These are phyloP conservation scores for Trichoderma polysporum DNA, from an alignment of 2,329 filamentous ascomycete genomes.

Conservation along the genomic window DNA sequence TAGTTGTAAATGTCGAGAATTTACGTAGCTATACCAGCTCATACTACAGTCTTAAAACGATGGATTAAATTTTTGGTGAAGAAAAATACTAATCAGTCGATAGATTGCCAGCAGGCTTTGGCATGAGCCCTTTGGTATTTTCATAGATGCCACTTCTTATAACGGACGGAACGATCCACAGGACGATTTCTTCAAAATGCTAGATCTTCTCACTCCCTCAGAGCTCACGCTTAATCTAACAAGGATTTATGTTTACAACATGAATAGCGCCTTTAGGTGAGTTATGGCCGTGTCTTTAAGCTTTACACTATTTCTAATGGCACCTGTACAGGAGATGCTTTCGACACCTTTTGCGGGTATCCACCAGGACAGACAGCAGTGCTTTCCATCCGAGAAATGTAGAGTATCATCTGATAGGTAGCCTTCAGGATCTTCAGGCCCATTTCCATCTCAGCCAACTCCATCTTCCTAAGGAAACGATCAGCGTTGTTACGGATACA, in stretches of 20 bases:
- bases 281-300: constrained; percentile 17
- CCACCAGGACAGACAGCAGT: constrained; percentile 59
- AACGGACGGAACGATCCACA: constrained; percentile 65
- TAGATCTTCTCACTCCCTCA: constrained; percentile 61
- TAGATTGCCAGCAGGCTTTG: constrained; percentile 68
- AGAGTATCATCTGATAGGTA: constrained; percentile 65
- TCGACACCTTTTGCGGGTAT: constrained; percentile 60
- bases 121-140: constrained; percentile 66
- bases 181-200: constrained; percentile 63
- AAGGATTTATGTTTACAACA: constrained; percentile 68
- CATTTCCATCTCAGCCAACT: constrained; percentile 67
- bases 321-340: constrained; percentile 55
- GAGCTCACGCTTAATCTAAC: constrained; percentile 60
- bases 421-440: constrained; percentile 61
- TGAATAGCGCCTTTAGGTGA: constrained; percentile 68
- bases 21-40: not conserved
- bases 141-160: constrained; percentile 70
- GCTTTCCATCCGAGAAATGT: constrained; percentile 64
- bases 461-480: constrained; percentile 68
- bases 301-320: not conserved
- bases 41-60: too few species aligned
- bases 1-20: not conserved
- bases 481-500: constrained; percentile 65
- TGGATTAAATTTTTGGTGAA: not conserved
- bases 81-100: not conserved